Percentiles rank a stretch among this genome's conserved stretches.
Evolutionary conservation across 805 yeast species (phyloP).

Genomic region (Diddensiella santjacobensis): DNA sequence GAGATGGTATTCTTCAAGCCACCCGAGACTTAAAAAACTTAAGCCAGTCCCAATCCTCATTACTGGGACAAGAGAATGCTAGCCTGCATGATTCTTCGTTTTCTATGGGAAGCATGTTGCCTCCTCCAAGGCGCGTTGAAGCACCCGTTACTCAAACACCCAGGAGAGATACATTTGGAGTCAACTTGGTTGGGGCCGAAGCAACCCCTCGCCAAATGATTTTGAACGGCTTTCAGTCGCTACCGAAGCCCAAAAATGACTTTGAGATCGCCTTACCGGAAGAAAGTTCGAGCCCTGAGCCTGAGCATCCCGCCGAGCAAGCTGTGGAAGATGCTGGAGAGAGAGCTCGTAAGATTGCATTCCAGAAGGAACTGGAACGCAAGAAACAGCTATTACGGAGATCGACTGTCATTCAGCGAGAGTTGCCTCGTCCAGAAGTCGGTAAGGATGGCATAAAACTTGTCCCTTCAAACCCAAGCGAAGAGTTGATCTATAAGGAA

Average conservation of each 20-base stretch:
- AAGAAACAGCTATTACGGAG: conserved; percentile 35
- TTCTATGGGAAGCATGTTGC: not conserved
- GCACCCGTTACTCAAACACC: conserved; percentile 15
- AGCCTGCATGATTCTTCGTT: conserved; percentile 16
- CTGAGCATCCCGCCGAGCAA: conserved; percentile 13
- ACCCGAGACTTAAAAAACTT: conserved; percentile 35
- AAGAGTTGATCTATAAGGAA: conserved; percentile 23
- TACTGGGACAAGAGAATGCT: conserved; percentile 31
- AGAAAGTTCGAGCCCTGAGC: conserved; percentile 18
- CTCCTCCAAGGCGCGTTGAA: conserved; percentile 7
- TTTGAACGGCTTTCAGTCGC: conserved; percentile 16
- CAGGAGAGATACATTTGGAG: conserved; percentile 22
- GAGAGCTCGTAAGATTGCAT: conserved; percentile 26
- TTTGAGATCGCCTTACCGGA: conserved; percentile 38
- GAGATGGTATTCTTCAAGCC: conserved; percentile 36
- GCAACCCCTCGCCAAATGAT: conserved; percentile 21
- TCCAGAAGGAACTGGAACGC: conserved; percentile 19
- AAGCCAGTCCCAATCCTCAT: conserved; percentile 36
- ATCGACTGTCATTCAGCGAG: conserved; percentile 46
- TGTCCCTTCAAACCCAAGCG: conserved; percentile 9
- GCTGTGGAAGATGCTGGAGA: conserved; percentile 31
- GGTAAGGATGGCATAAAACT: not conserved
- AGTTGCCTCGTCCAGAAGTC: conserved; percentile 34
- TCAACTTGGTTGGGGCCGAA: conserved; percentile 15
- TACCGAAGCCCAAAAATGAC: conserved; percentile 42